A percentile compares a stretch with the other conserved stretches of the same genome.
Evolutionary conservation across 768 basidiomycete species (phyloP).

Genomic region (Kwoniella shandongensis): DNA sequence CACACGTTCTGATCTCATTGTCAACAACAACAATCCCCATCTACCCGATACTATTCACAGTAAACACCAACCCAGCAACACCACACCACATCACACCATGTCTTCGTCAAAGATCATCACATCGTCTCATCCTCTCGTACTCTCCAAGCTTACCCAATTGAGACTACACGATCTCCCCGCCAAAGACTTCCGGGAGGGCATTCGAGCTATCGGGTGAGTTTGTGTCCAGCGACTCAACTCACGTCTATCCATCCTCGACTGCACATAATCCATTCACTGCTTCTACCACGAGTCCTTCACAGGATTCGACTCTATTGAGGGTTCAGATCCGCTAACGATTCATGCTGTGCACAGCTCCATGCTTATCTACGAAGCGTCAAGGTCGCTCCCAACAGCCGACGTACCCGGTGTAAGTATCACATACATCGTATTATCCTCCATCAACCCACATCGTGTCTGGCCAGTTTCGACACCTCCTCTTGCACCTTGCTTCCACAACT

Average conservation of each 20-base stretch:
- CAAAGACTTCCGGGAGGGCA: constrained; percentile 45
- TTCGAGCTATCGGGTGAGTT: constrained; percentile 41
- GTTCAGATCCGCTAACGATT: no score
- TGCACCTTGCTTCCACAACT: neutral
- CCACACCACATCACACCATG: neutral
- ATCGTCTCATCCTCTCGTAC: constrained; percentile 39
- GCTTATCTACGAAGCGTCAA: constrained; percentile 44
- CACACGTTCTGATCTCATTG: no score
- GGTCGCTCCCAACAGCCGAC: constrained; percentile 25
- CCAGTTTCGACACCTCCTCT: neutral
- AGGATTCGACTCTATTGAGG: no score
- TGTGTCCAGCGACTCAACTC: no score
- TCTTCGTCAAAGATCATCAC: constrained; percentile 31
- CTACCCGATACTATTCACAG: no score
- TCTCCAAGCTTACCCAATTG: constrained; percentile 44
- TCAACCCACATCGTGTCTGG: no score
- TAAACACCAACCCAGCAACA: neutral
- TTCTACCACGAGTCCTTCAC: no score
- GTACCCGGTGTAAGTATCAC: constrained; percentile 32
- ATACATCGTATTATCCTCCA: no score
- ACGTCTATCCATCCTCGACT: no score
- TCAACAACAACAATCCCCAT: no score
- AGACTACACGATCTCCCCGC: constrained; percentile 45
- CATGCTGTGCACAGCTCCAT: no score
- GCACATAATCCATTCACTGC: no score